Evolutionary conservation across 139 green algal species (phyloP).

Genomic region (Tetradesmus obliquus): DNA sequence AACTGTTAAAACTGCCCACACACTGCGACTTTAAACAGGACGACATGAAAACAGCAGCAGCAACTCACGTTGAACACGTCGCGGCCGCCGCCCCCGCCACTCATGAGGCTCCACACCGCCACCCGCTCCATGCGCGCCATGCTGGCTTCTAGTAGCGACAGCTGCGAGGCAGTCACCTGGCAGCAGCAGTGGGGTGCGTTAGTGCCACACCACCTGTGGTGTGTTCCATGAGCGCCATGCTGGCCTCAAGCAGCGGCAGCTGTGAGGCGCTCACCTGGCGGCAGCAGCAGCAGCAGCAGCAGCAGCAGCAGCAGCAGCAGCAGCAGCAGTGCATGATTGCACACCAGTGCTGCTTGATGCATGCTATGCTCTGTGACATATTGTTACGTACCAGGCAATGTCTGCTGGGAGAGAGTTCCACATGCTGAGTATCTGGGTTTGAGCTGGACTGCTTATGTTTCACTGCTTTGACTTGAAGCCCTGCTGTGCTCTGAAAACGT

Average conservation of each 20-base stretch:
- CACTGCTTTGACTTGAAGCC: no score
- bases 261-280: constrained; percentile 57
- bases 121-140: constrained; percentile 67
- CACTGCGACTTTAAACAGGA: no score
- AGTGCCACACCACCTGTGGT: no score
- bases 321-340: background rate
- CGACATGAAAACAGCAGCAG: no score
- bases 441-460: no score
- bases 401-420: no score
- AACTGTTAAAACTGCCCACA: background rate
- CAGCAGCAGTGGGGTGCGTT: background rate
- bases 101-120: constrained; percentile 65
- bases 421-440: no score
- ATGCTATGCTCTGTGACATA: background rate
- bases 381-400: no score
- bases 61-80: constrained; percentile 66
- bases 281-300: no score
- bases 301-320: background rate
- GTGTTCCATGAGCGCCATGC: constrained; percentile 56
- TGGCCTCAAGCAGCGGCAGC: constrained; percentile 61
- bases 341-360: background rate
- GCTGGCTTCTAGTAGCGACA: constrained; percentile 62
- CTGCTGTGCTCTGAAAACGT: no score
- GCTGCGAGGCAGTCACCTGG: constrained; percentile 61
- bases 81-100: constrained; percentile 45